A percentile compares a stretch with the other conserved stretches of the same genome.
These are phyloP conservation scores for Podospora australis DNA, from an alignment of 495 filamentous ascomycete species.

Conservation along the genomic window DNA sequence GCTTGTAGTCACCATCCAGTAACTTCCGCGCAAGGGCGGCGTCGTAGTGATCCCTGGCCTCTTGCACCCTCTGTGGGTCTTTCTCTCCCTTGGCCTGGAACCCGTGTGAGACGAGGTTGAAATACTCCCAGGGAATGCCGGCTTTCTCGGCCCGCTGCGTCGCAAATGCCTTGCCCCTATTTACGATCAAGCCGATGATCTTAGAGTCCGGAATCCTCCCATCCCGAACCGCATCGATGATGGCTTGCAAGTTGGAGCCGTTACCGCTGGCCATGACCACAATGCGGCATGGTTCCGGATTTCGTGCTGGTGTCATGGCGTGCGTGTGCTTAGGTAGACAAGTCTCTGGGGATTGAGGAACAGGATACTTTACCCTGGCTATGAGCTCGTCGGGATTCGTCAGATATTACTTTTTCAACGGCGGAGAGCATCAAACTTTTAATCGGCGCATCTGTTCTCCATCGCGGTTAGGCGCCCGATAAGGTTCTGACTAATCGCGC, in stretches of 20 bases:
- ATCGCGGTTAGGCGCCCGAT: too few relatives aligned
- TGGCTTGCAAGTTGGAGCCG: conserved; percentile 84
- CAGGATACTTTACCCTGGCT: too few relatives aligned
- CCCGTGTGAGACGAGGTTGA: conserved; percentile 66
- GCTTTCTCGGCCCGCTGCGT: conserved; percentile 65
- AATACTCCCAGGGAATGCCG: conserved; percentile 73
- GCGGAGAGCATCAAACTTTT: too few relatives aligned
- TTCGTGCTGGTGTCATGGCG: too few relatives aligned
- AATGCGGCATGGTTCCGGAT: conserved; percentile 31
- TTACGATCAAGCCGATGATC: conserved; percentile 75
- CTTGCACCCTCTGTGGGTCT: conserved; percentile 48
- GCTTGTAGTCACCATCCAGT: conserved; percentile 53
- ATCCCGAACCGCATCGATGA: conserved; percentile 70
- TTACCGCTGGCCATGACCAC: conserved; percentile 55
- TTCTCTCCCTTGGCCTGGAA: conserved; percentile 50
- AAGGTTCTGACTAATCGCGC: too few relatives aligned
- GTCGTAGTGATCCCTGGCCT: conserved; percentile 67
- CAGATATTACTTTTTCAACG: too few relatives aligned
- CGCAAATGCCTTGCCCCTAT: conserved; percentile 74
- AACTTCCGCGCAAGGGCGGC: conserved; percentile 69
- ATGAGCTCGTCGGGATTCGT: too few relatives aligned
- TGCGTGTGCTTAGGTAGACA: too few relatives aligned
- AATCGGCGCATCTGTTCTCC: too few relatives aligned
- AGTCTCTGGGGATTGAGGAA: too few relatives aligned
- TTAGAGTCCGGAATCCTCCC: conserved; percentile 50